These are phyloP conservation scores for Raphanus hybrid DNA, from an alignment of 441 rosid species.

Conservation along the genomic window DNA sequence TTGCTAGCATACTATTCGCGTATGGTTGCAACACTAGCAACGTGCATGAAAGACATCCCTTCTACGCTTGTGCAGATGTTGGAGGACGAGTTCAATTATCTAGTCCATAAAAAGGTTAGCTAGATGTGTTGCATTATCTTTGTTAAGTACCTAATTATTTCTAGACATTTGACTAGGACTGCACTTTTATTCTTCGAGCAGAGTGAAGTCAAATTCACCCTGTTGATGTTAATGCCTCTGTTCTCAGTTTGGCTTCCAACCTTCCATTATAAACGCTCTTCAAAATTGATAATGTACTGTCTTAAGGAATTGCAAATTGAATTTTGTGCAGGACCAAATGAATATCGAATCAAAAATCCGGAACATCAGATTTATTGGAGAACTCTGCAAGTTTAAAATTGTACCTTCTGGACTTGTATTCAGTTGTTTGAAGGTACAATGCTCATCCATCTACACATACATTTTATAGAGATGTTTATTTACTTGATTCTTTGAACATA, in stretches of 20 bases:
- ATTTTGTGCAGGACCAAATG: conserved; percentile 94
- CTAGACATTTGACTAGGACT: conserved; percentile 17
- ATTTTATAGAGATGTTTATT: conserved; percentile 24
- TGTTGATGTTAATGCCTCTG: conserved; percentile 14
- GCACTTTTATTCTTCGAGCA: not conserved
- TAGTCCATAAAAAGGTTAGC: conserved; percentile 92
- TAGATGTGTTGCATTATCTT: conserved; percentile 9
- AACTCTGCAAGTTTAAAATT: conserved; percentile 95
- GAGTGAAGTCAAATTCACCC: conserved; percentile 13
- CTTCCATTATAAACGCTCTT: conserved; percentile 9
- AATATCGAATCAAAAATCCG: conserved; percentile 97
- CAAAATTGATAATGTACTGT: conserved; percentile 16
- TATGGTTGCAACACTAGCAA: conserved; percentile 92
- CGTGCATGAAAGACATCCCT: conserved; percentile 95
- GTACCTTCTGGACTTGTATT: conserved; percentile 88
- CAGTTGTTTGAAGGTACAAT: conserved; percentile 92
- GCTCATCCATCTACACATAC: not conserved
- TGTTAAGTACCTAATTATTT: conserved; percentile 21
- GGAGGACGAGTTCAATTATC: conserved; percentile 98
- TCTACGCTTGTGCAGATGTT: conserved; percentile 89
- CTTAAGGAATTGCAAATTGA: conserved; percentile 30
- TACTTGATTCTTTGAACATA: conserved; percentile 19
- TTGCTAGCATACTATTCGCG: conserved; percentile 95
- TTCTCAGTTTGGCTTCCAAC: conserved; percentile 19
- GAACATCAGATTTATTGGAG: conserved; percentile 98